phyloP scores from a whole-genome alignment of 805 yeast genomes.

The Wickerhamiella vanderwaltii region DNA sequence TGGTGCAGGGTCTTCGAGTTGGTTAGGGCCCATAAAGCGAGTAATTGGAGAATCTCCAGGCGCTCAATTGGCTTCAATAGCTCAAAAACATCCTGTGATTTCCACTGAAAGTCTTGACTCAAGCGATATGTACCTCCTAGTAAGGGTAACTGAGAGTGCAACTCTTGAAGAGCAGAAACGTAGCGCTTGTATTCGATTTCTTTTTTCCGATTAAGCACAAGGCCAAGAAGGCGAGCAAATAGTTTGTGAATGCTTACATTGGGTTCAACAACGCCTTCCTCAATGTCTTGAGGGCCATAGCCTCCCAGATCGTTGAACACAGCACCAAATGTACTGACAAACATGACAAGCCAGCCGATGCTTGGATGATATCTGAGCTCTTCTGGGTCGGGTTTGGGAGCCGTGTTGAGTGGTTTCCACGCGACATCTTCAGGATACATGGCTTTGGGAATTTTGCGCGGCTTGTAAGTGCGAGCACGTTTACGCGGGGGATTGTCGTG shows the following conservation, averaged over 20 bases:
- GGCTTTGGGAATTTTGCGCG: constrained; percentile 14
- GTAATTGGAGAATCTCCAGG: constrained; percentile 26
- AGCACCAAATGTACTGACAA: constrained; percentile 18
- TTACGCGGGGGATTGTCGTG: background rate
- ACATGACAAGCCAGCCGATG: constrained; percentile 23
- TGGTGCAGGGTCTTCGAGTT: constrained; percentile 23
- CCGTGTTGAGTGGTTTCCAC: constrained; percentile 18
- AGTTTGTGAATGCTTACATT: constrained; percentile 23
- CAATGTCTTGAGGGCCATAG: constrained; percentile 33
- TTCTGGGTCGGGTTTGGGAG: constrained; percentile 22
- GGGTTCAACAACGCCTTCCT: constrained; percentile 24
- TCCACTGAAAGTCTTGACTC: constrained; percentile 17
- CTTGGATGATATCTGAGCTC: constrained; percentile 20
- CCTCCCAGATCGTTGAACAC: constrained; percentile 25
- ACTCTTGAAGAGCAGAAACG: constrained; percentile 30
- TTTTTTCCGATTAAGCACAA: constrained; percentile 32
- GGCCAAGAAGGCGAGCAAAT: constrained; percentile 27
- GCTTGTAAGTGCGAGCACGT: constrained; percentile 3
- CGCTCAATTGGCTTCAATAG: constrained; percentile 27
- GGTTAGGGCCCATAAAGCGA: constrained; percentile 27
- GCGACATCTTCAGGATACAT: constrained; percentile 26
- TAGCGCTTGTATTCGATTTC: constrained; percentile 30
- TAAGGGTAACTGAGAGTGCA: constrained; percentile 22
- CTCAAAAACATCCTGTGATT: constrained; percentile 22
- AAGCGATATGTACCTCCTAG: constrained; percentile 23